Conservation (phyloP, 2,329 filamentous ascomycete genomes). For the Balansia obtecta region DNA sequence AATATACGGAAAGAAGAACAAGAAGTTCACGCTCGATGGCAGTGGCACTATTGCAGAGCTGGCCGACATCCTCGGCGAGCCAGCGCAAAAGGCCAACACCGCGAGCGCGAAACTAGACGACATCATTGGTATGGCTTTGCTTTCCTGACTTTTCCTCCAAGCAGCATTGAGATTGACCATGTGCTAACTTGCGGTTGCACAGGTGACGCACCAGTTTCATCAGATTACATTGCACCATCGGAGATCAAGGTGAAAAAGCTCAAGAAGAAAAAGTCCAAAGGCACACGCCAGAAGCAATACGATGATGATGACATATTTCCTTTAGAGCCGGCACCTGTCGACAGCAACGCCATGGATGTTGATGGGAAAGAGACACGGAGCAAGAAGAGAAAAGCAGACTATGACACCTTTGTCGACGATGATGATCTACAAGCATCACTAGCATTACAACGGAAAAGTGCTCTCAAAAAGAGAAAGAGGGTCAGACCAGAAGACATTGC, state of each 20-base stretch:
- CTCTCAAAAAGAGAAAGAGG: slow-evolving; percentile 86
- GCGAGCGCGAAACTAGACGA: slow-evolving; percentile 75
- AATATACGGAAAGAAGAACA: slow-evolving; percentile 79
- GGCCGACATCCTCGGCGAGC: slow-evolving; percentile 39
- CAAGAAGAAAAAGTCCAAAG: slow-evolving; percentile 83
- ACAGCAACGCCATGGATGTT: slow-evolving; percentile 58
- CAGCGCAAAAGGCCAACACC: slow-evolving; percentile 45
- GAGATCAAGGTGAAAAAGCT: slow-evolving; percentile 90
- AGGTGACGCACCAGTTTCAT: slow-evolving; percentile 32
- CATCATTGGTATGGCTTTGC: slow-evolving; percentile 36
- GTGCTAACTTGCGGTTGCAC: background rate
- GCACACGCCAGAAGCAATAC: slow-evolving; percentile 55
- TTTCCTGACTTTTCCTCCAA: background rate
- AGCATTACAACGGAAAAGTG: slow-evolving; percentile 67
- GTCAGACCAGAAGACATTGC: slow-evolving; percentile 77
- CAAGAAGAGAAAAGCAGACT: slow-evolving; percentile 53
- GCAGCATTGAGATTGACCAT: background rate
- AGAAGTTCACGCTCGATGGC: slow-evolving; percentile 76
- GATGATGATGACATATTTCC: slow-evolving; percentile 51
- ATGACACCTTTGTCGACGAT: slow-evolving; percentile 71
- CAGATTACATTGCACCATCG: slow-evolving; percentile 79
- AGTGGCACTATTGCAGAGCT: slow-evolving; percentile 58
- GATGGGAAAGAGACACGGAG: slow-evolving; percentile 42
- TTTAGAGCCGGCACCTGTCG: slow-evolving; percentile 21
- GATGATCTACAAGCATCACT: slow-evolving; percentile 84